A percentile compares a stretch with the other conserved stretches of the same genome.
Evolutionary conservation across 2,329 filamentous ascomycete genomes (phyloP).

Genomic region (Alternaria ventricosa): DNA sequence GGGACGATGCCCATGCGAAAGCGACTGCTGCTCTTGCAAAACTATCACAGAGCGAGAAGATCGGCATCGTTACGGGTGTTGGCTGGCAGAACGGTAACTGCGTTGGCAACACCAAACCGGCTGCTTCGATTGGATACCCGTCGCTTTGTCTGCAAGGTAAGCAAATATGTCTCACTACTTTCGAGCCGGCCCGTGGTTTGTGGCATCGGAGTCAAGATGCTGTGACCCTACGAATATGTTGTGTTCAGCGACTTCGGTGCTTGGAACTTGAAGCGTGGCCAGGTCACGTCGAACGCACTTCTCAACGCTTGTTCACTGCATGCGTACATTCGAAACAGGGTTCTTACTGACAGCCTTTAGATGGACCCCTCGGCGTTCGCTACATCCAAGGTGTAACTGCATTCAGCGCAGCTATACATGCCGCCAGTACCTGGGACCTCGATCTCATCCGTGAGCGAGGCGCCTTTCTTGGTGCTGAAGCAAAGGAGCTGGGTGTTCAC

Average conservation of each 20-base stretch:
- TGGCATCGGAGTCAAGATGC: neutral
- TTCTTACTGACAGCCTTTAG: conserved; percentile 22
- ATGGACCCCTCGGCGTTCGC: conserved; percentile 50
- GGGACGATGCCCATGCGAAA: conserved; percentile 50
- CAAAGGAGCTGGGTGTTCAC: conserved; percentile 52
- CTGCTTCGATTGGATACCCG: conserved; percentile 44
- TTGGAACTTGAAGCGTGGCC: neutral
- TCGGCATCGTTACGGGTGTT: conserved; percentile 47
- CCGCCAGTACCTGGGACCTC: conserved; percentile 48
- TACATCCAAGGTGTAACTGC: conserved; percentile 48
- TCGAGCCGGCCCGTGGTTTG: neutral
- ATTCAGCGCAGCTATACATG: conserved; percentile 50
- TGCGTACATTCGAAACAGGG: neutral
- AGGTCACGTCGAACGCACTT: neutral
- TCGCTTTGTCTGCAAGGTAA: conserved; percentile 50
- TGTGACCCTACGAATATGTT: neutral
- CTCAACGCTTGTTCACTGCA: neutral
- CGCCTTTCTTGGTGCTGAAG: conserved; percentile 47
- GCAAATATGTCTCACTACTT: conserved; percentile 11
- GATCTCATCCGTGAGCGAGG: conserved; percentile 45
- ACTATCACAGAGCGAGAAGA: conserved; percentile 49
- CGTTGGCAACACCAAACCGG: conserved; percentile 46
- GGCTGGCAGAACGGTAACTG: conserved; percentile 45
- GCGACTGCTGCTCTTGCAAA: conserved; percentile 49
- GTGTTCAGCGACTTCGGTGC: neutral